These are phyloP conservation scores for Microdochium nivale DNA, from an alignment of 2,329 filamentous ascomycete species.

Conservation along the genomic window DNA sequence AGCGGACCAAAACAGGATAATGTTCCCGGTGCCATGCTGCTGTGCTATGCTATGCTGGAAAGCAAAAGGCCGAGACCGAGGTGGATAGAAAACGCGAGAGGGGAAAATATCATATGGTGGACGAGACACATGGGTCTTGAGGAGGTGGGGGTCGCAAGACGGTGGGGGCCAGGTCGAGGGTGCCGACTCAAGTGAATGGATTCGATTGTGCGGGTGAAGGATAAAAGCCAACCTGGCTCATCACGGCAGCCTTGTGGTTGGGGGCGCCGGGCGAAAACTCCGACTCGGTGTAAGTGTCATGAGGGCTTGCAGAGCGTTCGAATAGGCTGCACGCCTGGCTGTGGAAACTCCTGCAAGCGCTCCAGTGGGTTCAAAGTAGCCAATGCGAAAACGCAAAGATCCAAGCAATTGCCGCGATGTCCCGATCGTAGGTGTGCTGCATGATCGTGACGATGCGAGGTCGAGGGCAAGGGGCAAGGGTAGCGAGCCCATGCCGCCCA, in stretches of 20 bases:
- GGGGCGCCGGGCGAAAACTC: background rate
- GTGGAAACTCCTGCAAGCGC: background rate
- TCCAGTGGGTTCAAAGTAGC: background rate
- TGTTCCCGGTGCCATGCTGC: background rate
- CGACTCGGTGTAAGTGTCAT: no score
- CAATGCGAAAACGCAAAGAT: background rate
- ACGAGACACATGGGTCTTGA: background rate
- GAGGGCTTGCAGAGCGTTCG: no score
- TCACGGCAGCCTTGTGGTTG: background rate
- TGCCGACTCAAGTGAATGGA: background rate
- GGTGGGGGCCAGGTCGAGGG: background rate
- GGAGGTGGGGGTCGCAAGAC: background rate
- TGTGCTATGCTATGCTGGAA: background rate
- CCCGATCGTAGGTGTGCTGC: background rate
- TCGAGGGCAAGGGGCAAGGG: background rate
- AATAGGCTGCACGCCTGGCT: no score
- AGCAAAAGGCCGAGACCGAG: no score
- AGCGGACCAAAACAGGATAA: background rate
- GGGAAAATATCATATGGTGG: background rate
- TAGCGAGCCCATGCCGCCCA: background rate
- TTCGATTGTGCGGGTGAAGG: background rate
- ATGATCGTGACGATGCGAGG: background rate
- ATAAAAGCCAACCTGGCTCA: background rate
- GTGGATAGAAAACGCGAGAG: background rate
- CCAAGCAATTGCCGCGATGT: background rate